phyloP scores from a whole-genome alignment of 169 alveolate genomes.

The Plasmodium berghei region DNA sequence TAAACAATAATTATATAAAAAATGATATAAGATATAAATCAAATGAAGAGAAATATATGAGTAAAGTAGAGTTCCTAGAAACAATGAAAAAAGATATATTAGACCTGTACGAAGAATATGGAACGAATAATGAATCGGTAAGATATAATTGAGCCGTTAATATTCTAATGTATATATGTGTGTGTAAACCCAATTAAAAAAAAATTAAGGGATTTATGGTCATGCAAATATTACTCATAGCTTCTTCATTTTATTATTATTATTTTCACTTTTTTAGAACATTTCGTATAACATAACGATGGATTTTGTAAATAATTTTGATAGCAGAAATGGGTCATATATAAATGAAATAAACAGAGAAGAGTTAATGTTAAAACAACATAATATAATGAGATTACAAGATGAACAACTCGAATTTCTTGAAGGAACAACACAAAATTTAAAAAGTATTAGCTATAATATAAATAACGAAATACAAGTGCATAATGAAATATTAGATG shows the following conservation, averaged over 20 bases:
- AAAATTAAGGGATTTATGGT: background rate
- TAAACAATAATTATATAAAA: conserved; percentile 67
- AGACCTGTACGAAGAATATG: conserved; percentile 42
- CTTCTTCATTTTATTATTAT: background rate
- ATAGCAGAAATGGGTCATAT: conserved; percentile 33
- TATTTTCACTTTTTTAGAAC: conserved; percentile 29
- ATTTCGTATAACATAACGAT: conserved; percentile 41
- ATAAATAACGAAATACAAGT: conserved; percentile 82
- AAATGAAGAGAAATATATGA: conserved; percentile 33
- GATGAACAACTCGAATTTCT: conserved; percentile 82
- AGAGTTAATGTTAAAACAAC: conserved; percentile 54
- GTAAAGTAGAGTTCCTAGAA: conserved; percentile 33
- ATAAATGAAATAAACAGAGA: conserved; percentile 47
- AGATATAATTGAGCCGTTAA: background rate
- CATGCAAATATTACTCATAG: background rate
- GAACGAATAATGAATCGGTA: conserved; percentile 54
- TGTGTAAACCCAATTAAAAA: background rate
- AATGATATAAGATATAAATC: conserved; percentile 32
- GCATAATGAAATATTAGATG: conserved; percentile 82
- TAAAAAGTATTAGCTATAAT: conserved; percentile 81
- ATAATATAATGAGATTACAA: conserved; percentile 83
- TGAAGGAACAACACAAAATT: conserved; percentile 83
- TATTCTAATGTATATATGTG: background rate
- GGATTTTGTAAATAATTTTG: conserved; percentile 46
- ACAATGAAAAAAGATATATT: conserved; percentile 51